These are phyloP conservation scores for Candida ponderosae DNA, from an alignment of 805 yeast species.

Conservation along the genomic window DNA sequence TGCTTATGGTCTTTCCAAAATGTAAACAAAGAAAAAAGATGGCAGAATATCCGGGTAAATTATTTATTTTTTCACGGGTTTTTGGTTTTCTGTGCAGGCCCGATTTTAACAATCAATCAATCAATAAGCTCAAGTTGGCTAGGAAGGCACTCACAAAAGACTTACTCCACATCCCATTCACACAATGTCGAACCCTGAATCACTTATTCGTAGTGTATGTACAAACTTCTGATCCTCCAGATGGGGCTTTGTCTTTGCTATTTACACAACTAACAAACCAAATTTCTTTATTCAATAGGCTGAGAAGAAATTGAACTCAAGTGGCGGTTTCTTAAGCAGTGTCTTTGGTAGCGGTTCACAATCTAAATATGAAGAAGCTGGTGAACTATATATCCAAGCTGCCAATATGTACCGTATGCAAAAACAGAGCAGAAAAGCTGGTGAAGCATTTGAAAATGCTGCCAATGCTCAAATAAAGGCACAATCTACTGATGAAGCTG, in stretches of 20 bases:
- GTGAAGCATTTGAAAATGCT: conserved; percentile 77
- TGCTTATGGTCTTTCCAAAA: too few species aligned
- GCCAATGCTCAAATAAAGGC: conserved; percentile 72
- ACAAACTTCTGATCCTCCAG: neutral
- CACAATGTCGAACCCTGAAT: conserved; percentile 16
- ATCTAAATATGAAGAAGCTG: conserved; percentile 80
- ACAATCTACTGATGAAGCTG: conserved; percentile 82
- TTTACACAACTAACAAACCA: too few species aligned
- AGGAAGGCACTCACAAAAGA: neutral
- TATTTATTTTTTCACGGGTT: too few species aligned
- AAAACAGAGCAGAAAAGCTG: conserved; percentile 70
- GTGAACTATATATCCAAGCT: conserved; percentile 84
- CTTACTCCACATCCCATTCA: too few species aligned
- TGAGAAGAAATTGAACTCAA: conserved; percentile 59
- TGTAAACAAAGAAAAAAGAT: too few species aligned
- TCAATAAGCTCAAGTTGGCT: too few species aligned
- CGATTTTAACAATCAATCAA: too few species aligned
- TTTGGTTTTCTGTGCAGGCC: too few species aligned
- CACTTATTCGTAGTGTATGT: conserved; percentile 15
- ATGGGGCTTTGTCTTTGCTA: neutral
- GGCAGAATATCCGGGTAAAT: too few species aligned
- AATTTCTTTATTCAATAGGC: conserved; percentile 37
- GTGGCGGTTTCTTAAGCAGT: conserved; percentile 58
- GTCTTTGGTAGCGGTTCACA: conserved; percentile 57
- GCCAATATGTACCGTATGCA: conserved; percentile 82